These are phyloP conservation scores for Lasiodiplodia citricola DNA, from an alignment of 2,329 filamentous ascomycete genomes.

Conservation along the genomic window DNA sequence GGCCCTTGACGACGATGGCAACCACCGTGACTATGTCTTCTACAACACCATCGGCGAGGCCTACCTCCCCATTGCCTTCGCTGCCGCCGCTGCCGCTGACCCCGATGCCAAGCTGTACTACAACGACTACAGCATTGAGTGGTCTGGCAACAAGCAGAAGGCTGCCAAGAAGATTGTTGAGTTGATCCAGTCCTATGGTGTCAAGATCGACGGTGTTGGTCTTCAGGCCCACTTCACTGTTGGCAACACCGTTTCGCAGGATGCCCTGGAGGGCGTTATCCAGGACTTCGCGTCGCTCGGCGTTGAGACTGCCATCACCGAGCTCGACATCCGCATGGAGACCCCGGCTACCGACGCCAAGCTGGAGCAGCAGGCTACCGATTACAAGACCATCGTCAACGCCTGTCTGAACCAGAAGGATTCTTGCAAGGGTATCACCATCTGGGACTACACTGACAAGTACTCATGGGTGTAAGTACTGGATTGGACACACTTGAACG, in stretches of 20 bases:
- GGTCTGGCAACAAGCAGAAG: slow-evolving; percentile 42
- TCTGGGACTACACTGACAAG: slow-evolving; percentile 60
- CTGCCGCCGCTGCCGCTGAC: slow-evolving; percentile 58
- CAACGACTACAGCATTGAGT: slow-evolving; percentile 59
- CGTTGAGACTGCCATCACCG: slow-evolving; percentile 66
- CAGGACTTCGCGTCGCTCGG: slow-evolving; percentile 57
- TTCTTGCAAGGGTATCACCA: slow-evolving; percentile 63
- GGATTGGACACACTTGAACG: no score
- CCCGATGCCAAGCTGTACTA: slow-evolving; percentile 65
- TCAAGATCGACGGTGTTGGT: slow-evolving; percentile 49
- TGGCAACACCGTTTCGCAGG: slow-evolving; percentile 41
- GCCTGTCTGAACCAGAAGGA: slow-evolving; percentile 59
- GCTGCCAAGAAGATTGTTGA: slow-evolving; percentile 46
- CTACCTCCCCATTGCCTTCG: slow-evolving; percentile 65
- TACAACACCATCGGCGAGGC: slow-evolving; percentile 33
- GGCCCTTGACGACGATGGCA: slow-evolving; percentile 60
- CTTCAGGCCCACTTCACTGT: slow-evolving; percentile 60
- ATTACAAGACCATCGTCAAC: slow-evolving; percentile 49
- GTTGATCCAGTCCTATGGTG: slow-evolving; percentile 40
- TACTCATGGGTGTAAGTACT: slow-evolving; percentile 49
- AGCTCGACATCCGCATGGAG: slow-evolving; percentile 63
- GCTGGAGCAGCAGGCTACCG: slow-evolving; percentile 32
- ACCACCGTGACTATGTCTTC: slow-evolving; percentile 61
- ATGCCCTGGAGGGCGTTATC: slow-evolving; percentile 53
- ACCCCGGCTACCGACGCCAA: slow-evolving; percentile 35